Evolutionary conservation across 106 monocot species (phyloP), one percentile per base, ranked within the genome.

Genomic region (Posidonia australis): DNA sequence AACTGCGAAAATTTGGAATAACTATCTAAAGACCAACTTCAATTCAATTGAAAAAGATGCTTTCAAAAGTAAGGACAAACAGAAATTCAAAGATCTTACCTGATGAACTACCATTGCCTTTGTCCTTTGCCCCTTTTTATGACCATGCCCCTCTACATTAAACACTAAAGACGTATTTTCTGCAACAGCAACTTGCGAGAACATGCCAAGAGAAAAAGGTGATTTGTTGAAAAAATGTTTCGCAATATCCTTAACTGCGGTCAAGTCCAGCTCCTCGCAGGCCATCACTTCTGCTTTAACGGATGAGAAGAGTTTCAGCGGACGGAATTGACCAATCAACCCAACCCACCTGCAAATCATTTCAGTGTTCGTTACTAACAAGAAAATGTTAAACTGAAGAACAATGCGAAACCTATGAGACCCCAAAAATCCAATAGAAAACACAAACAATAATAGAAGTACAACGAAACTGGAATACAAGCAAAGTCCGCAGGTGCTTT

Each of bases 181-280:
- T 4, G 74, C 71, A 46, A 79, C 65, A 60, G 86, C 68, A 61
- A 83, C 10, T 24, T 91, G 86, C 10, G 86, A 83, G 69, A 79
- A 83, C 21, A 86, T 30, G 54, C 90, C 90, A 62, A 86, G 65
- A 32, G 83, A 83, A 81, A 78, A 91, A 12, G 78, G 74, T 12
- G 90, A 86, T 54, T 83, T 91, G 54, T 91, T 86, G 13, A 83
- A 22, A 41, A 91, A 62, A 75, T 91, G 81, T 44, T 77, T 91
- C 12, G 66, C 77, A 42, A 91, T 51, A 44, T 86, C 90, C 72
- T 70, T 91, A 41, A 74, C 60, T 52, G 67, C 65, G 63, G 68
- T 67, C 32, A 83, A 52, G 18, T 91, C 86, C 31, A 83, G 21
- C 66, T 91, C 86, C 52, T 91, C 90, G 31, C 58, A 76, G 47